phyloP scores from a whole-genome alignment of 2,329 filamentous ascomycete species.

The Colletotrichum cordylinicola region DNA sequence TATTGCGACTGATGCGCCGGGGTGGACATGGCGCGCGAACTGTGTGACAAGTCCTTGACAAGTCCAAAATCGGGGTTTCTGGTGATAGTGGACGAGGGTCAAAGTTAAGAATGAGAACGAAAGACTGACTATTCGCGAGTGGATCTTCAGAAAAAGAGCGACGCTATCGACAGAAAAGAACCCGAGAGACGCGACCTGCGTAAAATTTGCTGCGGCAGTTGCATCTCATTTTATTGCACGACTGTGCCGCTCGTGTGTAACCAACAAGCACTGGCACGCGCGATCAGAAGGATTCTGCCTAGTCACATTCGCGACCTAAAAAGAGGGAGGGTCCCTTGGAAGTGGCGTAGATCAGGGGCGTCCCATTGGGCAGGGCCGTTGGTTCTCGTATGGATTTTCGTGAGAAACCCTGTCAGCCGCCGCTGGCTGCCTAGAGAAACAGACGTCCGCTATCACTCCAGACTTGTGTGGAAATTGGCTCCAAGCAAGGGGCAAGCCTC shows the following conservation, averaged over 20 bases:
- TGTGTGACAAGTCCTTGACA: neutral
- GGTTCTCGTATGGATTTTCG: neutral
- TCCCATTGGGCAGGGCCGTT: neutral
- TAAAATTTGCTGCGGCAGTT: neutral
- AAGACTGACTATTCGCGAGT: neutral
- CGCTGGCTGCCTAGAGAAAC: conserved; percentile 10
- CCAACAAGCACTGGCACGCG: neutral
- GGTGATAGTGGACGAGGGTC: neutral
- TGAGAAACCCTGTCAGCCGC: neutral
- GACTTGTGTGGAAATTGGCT: neutral
- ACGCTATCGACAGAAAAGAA: neutral
- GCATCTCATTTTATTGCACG: conserved; percentile 7
- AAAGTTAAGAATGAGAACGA: neutral
- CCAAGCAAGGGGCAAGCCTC: neutral
- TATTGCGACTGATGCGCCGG: neutral
- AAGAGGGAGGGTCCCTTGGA: neutral
- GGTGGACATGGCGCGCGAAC: neutral
- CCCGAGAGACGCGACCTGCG: neutral
- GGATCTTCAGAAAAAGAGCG: neutral
- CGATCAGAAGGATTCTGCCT: neutral
- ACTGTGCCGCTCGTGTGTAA: conserved; percentile 1
- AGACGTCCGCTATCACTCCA: neutral
- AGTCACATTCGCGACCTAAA: neutral
- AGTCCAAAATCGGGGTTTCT: neutral
- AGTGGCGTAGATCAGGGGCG: neutral